Evolutionary conservation across 352 stramenopile species (phyloP).

Genomic region (Detonula confervacea): DNA sequence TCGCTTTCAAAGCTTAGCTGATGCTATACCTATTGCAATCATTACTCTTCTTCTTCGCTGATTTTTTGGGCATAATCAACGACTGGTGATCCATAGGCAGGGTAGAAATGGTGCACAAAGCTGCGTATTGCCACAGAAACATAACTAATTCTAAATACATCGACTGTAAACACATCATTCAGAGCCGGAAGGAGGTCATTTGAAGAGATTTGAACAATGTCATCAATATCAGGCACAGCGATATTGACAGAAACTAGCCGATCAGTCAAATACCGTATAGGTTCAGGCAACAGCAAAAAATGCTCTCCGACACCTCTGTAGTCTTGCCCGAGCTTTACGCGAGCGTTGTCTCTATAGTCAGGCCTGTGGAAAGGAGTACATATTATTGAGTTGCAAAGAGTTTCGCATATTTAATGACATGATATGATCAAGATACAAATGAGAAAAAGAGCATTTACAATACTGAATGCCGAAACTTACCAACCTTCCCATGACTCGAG

Average conservation of each 20-base stretch:
- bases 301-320: slow-evolving; percentile 74
- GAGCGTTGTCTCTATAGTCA: slow-evolving; percentile 69
- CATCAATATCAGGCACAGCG: slow-evolving; percentile 67
- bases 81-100: slow-evolving; percentile 74
- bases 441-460: no score
- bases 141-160: slow-evolving; percentile 81
- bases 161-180: slow-evolving; percentile 73
- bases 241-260: slow-evolving; percentile 78
- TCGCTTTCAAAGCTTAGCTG: no score
- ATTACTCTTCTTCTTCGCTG: slow-evolving; percentile 2
- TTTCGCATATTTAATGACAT: neutral
- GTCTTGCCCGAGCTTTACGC: slow-evolving; percentile 54
- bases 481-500: slow-evolving; percentile 81
- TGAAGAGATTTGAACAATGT: slow-evolving; percentile 68
- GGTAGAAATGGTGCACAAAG: slow-evolving; percentile 87
- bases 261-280: slow-evolving; percentile 78
- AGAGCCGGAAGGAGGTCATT: slow-evolving; percentile 70
- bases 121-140: slow-evolving; percentile 79
- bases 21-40: no score
- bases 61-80: slow-evolving; percentile 57
- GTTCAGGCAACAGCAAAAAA: slow-evolving; percentile 78
- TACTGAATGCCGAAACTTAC: slow-evolving; percentile 42
- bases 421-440: slow-evolving; percentile 1
- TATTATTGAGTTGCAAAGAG: neutral
- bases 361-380: slow-evolving; percentile 32